These are phyloP conservation scores for Asterella californica DNA, from an alignment of 225 moss, liverwort and hornwort genomes.

Conservation along the genomic window DNA sequence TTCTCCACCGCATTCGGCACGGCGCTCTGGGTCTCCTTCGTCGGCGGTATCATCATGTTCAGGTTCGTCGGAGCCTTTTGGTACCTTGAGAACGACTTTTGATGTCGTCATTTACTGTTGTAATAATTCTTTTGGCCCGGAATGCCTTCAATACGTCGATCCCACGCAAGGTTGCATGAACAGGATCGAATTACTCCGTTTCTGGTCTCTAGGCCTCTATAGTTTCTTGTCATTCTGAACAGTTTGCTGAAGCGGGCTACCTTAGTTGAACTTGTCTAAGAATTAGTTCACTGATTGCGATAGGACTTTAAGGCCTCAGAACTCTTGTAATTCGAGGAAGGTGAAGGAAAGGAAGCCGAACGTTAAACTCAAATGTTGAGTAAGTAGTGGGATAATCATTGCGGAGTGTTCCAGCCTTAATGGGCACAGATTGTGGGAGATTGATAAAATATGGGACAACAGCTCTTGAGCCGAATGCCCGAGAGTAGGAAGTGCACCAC, in stretches of 20 bases:
- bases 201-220: neutral
- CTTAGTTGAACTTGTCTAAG: neutral
- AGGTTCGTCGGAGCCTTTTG: constrained; percentile 38
- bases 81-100: neutral
- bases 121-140: neutral
- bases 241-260: neutral
- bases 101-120: neutral
- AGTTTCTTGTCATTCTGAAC: neutral
- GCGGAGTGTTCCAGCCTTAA: neutral
- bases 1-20: constrained; percentile 75
- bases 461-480: neutral
- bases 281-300: neutral
- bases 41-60: constrained; percentile 91
- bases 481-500: too few relatives aligned
- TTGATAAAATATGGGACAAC: neutral
- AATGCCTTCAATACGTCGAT: neutral
- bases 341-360: neutral
- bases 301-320: too few relatives aligned
- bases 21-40: constrained; percentile 73
- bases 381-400: neutral
- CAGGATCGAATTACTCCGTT: neutral
- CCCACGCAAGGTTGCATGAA: neutral
- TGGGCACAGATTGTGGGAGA: neutral
- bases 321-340: too few relatives aligned
- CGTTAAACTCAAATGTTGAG: neutral